phyloP scores from a whole-genome alignment of 306 rosid genomes.

The Lotus japonicus region DNA sequence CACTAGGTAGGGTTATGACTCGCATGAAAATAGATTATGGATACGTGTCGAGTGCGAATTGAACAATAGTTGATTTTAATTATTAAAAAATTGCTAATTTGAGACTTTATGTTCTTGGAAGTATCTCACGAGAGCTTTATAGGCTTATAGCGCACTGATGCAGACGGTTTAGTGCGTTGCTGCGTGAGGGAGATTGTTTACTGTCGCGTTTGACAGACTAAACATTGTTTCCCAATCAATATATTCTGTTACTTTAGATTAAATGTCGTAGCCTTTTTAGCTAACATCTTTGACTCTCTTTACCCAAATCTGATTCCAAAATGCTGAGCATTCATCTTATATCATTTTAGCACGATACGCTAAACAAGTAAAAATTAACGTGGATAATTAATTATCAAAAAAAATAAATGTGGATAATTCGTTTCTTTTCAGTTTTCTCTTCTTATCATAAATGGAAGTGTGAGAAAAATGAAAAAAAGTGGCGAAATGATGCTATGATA shows the following conservation, averaged over 20 bases:
- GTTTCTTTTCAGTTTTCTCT: too few species aligned
- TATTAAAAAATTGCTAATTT: neutral
- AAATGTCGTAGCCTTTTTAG: constrained; percentile 19
- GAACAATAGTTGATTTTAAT: neutral
- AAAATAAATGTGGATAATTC: too few species aligned
- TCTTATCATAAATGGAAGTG: too few species aligned
- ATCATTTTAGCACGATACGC: too few species aligned
- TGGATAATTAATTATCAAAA: too few species aligned
- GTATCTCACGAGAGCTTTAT: constrained; percentile 30
- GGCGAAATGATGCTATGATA: too few species aligned
- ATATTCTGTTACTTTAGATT: constrained; percentile 10
- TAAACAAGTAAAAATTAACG: too few species aligned
- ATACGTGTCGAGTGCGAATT: neutral
- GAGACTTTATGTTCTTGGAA: constrained; percentile 38
- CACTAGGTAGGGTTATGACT: constrained; percentile 23
- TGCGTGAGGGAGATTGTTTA: constrained; percentile 27
- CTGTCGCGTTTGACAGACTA: constrained; percentile 30
- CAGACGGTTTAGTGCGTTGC: constrained; percentile 29
- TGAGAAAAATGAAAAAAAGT: too few species aligned
- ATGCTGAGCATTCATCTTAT: too few species aligned
- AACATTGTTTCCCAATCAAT: neutral
- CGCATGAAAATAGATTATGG: constrained; percentile 5
- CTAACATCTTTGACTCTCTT: constrained; percentile 29
- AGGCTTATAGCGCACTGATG: constrained; percentile 21
- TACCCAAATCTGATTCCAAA: neutral